Evolutionary conservation across 2,329 filamentous ascomycete genomes (phyloP), one percentile per base, ranked within the genome.

Genomic region (Ophiostoma piceae): DNA sequence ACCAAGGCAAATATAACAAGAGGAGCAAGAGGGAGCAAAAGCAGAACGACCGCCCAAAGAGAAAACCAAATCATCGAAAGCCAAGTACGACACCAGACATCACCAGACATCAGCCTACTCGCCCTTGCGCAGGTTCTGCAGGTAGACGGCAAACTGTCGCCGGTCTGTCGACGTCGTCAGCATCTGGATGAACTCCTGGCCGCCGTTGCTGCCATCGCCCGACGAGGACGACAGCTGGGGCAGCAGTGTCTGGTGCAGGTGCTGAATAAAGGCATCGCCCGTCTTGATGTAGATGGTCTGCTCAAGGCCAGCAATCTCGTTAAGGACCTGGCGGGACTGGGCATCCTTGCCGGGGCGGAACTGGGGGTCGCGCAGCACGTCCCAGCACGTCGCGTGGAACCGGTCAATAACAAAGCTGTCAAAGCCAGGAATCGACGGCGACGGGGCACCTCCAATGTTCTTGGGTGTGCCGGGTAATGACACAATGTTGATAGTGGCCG

Each of bases 311-410:
- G 93, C 93, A 72, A 96, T 92, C 81, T 99, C 95, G 69, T 88
- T 89, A 54, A 99, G 85, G 0, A 97, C 91, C 78, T 94, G 90
- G 77, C 91, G 91, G 43, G 91, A 91, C 80, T 97, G 93, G 1
- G 94, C 93, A 77, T 99, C 95, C 69, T 82, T 80, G 73, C 89
- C 88, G 0, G 92, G 88, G 73, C 90, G 90, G 84, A 98, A 97
- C 26, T 85, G 85, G 6, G 90, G 84, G 64, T 94, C 90, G 54
- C 87, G 88, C 47, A 96, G 87, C 7, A 98, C 88, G 57, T 92
- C 90, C 95, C 95, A 99, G 78, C 91, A 94, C 8, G 96, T 85
- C 0, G 91, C 87, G 71, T 96, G 94, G 81, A 99, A 97, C 29
- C 91, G 87, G 62, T 91, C 88, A 71, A 98, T 91, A 79, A 97